Conservation (phyloP, 768 basidiomycete species). For the Floccularia luteovirens region DNA sequence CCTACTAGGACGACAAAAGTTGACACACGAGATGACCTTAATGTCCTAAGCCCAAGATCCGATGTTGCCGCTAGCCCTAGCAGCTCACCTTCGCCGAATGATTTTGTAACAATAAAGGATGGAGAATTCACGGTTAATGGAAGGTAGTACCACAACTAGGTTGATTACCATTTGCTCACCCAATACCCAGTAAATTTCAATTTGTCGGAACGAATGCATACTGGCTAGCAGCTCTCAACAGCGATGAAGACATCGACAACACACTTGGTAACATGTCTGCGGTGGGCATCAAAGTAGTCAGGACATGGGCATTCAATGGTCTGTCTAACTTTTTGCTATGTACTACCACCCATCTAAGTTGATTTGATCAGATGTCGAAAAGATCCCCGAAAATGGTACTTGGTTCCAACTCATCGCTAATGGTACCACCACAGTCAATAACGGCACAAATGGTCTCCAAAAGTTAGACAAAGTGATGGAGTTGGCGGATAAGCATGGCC, state of each 20-base stretch:
- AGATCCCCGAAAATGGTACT: constrained; percentile 25
- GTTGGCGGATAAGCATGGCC: constrained; percentile 30
- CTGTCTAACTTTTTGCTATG: background rate
- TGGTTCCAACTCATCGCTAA: constrained; percentile 35
- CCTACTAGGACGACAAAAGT: too few relatives aligned
- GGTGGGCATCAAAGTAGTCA: constrained; percentile 28
- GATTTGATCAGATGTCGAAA: constrained; percentile 26
- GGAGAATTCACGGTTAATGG: too few relatives aligned
- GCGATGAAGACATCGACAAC: constrained; percentile 22
- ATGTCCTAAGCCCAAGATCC: too few relatives aligned
- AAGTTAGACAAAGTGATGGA: constrained; percentile 35
- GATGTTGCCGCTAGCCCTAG: too few relatives aligned
- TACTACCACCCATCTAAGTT: background rate
- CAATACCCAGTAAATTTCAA: too few relatives aligned
- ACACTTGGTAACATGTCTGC: constrained; percentile 31
- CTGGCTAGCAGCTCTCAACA: constrained; percentile 31
- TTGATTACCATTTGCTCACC: too few relatives aligned
- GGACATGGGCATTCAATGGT: constrained; percentile 42
- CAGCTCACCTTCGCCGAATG: too few relatives aligned
- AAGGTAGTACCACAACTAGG: too few relatives aligned
- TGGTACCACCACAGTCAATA: constrained; percentile 30
- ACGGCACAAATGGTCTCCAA: constrained; percentile 37
- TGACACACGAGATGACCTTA: too few relatives aligned
- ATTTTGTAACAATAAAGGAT: too few relatives aligned
- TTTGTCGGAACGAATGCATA: constrained; percentile 16